These are phyloP conservation scores for Entoloma clypeatum DNA, from an alignment of 1,284 basidiomycete species.

Conservation along the genomic window DNA sequence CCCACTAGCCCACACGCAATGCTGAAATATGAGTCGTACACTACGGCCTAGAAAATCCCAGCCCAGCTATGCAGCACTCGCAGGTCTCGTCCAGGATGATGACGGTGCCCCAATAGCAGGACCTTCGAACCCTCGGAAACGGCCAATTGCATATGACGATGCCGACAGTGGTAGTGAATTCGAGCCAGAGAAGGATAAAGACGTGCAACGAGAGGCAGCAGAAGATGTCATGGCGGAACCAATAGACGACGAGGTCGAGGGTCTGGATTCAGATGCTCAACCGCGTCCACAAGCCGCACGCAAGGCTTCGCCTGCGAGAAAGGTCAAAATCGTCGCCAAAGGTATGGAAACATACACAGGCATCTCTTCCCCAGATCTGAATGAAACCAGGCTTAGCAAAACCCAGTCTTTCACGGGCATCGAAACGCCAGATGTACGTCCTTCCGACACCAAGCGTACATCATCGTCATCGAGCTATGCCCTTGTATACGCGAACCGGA, in stretches of 20 bases:
- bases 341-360: constrained; percentile 11
- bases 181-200: constrained; percentile 22
- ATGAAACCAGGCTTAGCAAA: constrained; percentile 12
- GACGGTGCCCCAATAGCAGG: constrained; percentile 25
- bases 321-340: constrained; percentile 23
- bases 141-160: constrained; percentile 27
- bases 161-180: constrained; percentile 35
- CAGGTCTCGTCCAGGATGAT: constrained; percentile 26
- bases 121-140: constrained; percentile 26
- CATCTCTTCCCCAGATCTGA: background rate
- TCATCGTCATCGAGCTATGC: constrained; percentile 63
- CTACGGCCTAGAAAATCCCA: constrained; percentile 41
- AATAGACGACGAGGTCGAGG: constrained; percentile 25
- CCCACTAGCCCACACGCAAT: no score
- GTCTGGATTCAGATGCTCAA: constrained; percentile 12
- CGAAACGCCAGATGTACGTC: constrained; percentile 46
- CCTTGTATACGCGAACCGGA: constrained; percentile 47
- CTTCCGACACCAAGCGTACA: constrained; percentile 58
- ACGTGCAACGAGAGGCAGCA: constrained; percentile 11
- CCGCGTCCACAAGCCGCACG: constrained; percentile 10
- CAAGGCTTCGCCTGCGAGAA: constrained; percentile 5
- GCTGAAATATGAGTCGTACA: constrained; percentile 36
- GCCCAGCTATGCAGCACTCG: constrained; percentile 35
- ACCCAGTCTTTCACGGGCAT: constrained; percentile 25
- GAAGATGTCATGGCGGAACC: constrained; percentile 16